Base-by-base conservation (phyloP, 352 stramenopile genomes). In the Globisporangium takayamanum region DNA sequence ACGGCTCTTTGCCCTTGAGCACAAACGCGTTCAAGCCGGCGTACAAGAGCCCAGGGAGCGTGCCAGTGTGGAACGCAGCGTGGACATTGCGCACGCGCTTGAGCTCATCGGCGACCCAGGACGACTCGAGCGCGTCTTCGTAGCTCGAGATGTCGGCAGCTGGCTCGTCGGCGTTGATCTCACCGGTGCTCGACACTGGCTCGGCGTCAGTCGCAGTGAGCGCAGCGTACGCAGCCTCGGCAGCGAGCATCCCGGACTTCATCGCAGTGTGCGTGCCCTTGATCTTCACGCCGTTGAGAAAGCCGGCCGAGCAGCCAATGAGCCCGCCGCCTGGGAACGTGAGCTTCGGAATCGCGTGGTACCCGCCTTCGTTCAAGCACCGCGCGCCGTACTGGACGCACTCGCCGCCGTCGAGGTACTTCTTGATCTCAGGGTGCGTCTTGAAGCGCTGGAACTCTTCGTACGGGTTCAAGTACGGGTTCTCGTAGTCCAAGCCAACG, bases 381-480 rank as follows among this genome's bases (percentile, higher is more conserved):
- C 97, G 88, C 47, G 97, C 97, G 50, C 97, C 97, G 70, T 99
- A 99, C 39, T 92, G 84, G 42, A 99, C 82, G 69, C 97, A 99
- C 48, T 98, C 92, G 30, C 97, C 97, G 53, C 95, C 96, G 60
- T 99, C 89, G 18, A 99, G 72, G 67, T 98, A 87, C 50, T 89
- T 87, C 36, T 79, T 69, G 61, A 99, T 88, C 37, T 82, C 85
- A 8, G 96, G 96, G 73, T 99, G 97, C 7, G 96, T 98, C 85
- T 99, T 99, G 82, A 96, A 99, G 52, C 94, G 83, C 87, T 99
- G 97, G 84, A 99, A 99, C 76, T 99, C 97, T 64, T 99, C 80
- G 70, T 99, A 99, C 54, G 96, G 97, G 75, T 98, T 99, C 25
- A 99, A 76, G 77, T 99, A 98, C 16, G 97, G 97, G 80, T 99